phyloP scores from a whole-genome alignment of 208 protist species.

The Crithidia fasciculata region DNA sequence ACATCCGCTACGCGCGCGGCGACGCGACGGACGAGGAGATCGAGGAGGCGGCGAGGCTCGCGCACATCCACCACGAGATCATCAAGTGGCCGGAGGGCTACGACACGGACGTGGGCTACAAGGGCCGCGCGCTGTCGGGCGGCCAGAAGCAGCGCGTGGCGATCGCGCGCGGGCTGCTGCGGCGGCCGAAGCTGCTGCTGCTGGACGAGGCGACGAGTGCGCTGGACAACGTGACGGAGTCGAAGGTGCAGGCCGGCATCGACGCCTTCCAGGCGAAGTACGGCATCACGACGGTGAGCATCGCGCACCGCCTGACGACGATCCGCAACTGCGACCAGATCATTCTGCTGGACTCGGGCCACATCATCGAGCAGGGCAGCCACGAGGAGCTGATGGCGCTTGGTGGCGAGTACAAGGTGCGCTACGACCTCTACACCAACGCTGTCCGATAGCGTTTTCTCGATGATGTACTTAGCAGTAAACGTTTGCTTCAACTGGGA shows the following conservation, averaged over 20 bases:
- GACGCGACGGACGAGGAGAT: constrained; percentile 72
- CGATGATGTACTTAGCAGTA: too few relatives aligned
- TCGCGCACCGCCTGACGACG: constrained; percentile 86
- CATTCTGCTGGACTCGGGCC: constrained; percentile 63
- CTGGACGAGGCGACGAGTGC: constrained; percentile 86
- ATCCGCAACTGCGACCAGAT: constrained; percentile 80
- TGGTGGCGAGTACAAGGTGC: constrained; percentile 69
- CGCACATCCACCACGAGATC: constrained; percentile 62
- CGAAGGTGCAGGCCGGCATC: constrained; percentile 66
- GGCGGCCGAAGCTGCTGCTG: constrained; percentile 63
- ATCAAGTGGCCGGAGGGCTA: constrained; percentile 56
- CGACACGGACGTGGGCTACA: constrained; percentile 71
- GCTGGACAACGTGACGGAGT: constrained; percentile 83
- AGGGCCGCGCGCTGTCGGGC: constrained; percentile 57
- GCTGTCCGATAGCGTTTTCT: background rate
- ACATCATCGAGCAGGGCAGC: constrained; percentile 73
- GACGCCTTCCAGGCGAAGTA: constrained; percentile 48
- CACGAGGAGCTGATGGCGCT: constrained; percentile 84
- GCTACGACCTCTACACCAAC: constrained; percentile 67
- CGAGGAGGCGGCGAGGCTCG: constrained; percentile 48
- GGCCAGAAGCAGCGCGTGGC: constrained; percentile 81
- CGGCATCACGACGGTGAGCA: constrained; percentile 67
- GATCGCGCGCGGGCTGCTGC: constrained; percentile 72
- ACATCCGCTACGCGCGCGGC: constrained; percentile 84
- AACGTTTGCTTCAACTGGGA: too few relatives aligned